Evolutionary conservation across 208 protist species (phyloP).

Genomic region (Lotmaria passim): DNA sequence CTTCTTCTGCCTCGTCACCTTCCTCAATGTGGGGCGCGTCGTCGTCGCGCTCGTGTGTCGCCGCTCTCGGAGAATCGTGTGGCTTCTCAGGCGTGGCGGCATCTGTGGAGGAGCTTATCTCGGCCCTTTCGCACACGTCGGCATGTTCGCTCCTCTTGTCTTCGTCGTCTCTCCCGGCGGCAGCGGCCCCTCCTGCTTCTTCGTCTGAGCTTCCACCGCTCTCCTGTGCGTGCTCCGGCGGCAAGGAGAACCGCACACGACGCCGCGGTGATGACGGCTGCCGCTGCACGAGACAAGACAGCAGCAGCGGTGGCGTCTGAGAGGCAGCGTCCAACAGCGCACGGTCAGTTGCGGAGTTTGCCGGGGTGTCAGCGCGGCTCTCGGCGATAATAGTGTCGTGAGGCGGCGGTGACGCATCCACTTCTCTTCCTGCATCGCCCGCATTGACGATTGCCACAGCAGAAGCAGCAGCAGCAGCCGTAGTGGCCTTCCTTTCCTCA

Average conservation of each 20-base stretch:
- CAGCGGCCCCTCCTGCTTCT: neutral
- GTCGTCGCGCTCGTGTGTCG: neutral
- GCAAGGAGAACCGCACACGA: slow-evolving; percentile 27
- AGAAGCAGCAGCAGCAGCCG: too few species aligned
- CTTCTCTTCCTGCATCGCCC: too few species aligned
- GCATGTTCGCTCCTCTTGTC: too few species aligned
- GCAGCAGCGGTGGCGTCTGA: neutral
- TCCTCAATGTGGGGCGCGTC: neutral
- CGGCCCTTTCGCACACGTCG: neutral
- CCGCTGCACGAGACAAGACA: too few species aligned
- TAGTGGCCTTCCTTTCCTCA: too few species aligned
- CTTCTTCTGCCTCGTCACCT: neutral
- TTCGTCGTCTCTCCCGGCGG: too few species aligned
- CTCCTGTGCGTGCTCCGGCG: neutral
- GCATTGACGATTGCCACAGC: too few species aligned
- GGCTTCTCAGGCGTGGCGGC: neutral
- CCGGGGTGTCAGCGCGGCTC: too few species aligned
- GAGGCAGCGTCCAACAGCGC: neutral
- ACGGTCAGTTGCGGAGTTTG: too few species aligned
- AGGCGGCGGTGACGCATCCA: too few species aligned
- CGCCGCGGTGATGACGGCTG: slow-evolving; percentile 8
- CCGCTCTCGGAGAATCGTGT: neutral
- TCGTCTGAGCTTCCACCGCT: slow-evolving; percentile 4
- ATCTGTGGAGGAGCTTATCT: neutral
- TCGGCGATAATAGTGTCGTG: too few species aligned